phyloP scores from a whole-genome alignment of 2,329 filamentous ascomycete species.

The Scedosporium dehoogii region DNA sequence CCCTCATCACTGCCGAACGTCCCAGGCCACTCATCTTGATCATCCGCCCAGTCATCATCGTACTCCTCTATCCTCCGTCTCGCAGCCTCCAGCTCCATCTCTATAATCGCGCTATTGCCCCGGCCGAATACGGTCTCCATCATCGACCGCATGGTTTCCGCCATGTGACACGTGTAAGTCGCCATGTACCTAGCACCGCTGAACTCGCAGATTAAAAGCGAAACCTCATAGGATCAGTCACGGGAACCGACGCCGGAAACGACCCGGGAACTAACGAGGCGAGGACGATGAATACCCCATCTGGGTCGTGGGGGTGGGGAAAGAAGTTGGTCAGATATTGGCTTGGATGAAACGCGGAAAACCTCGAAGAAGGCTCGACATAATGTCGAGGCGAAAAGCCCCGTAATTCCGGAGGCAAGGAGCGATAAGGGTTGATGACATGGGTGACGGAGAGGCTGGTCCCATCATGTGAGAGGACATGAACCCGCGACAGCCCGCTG shows the following conservation, averaged over 20 bases:
- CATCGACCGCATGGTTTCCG: not conserved
- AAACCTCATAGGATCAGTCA: not conserved
- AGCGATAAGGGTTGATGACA: not conserved
- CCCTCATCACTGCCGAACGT: not conserved
- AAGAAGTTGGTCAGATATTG: not conserved
- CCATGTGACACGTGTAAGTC: not conserved
- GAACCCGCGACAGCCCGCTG: not conserved
- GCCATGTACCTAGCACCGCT: not conserved
- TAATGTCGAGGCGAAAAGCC: not conserved
- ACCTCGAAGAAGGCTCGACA: not conserved
- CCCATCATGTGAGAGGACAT: not conserved
- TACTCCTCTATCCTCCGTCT: not conserved
- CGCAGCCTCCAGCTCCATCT: not conserved
- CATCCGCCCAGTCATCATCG: not conserved
- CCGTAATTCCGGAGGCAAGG: not conserved
- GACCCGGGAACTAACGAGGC: not conserved
- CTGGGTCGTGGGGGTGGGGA: not conserved
- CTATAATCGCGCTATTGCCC: slow-evolving; percentile 6
- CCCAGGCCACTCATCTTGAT: not conserved
- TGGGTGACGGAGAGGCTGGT: not conserved
- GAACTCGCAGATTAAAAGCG: not conserved
- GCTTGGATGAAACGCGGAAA: not conserved
- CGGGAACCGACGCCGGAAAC: not conserved
- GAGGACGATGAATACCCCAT: not conserved
- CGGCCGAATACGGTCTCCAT: slow-evolving; percentile 12